Conservation (phyloP, 352 stramenopile species). For the Globisporangium radiosum region DNA sequence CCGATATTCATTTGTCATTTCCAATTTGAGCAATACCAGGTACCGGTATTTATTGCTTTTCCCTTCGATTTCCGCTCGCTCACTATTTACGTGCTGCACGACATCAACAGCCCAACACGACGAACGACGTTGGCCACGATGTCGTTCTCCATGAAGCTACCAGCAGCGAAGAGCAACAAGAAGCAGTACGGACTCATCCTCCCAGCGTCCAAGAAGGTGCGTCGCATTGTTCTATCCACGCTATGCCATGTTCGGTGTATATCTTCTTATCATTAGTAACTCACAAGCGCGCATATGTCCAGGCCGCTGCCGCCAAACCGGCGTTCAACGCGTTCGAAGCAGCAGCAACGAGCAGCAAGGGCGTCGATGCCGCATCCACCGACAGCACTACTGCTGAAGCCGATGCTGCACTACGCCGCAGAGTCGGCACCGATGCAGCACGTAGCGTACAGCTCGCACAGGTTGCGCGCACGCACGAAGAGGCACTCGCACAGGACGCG, state of each 20-base stretch:
- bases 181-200: constrained; percentile 23
- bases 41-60: no score
- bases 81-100: no score
- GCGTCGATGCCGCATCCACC: background rate
- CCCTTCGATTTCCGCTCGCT: no score
- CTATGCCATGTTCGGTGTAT: background rate
- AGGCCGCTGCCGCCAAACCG: constrained; percentile 4
- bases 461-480: constrained; percentile 38
- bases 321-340: constrained; percentile 12
- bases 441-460: constrained; percentile 46
- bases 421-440: constrained; percentile 38
- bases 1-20: no score
- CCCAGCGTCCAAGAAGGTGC: constrained; percentile 5
- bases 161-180: constrained; percentile 15
- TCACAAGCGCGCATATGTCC: background rate
- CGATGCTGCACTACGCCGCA: constrained; percentile 12
- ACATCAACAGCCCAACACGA: background rate
- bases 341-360: background rate
- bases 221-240: background rate
- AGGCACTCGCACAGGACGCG: constrained; percentile 68
- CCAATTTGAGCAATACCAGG: no score
- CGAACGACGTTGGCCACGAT: constrained; percentile 2
- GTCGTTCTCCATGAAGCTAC: constrained; percentile 33
- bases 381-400: background rate
- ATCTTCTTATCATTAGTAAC: background rate